phyloP scores from a whole-genome alignment of 768 basidiomycete genomes.

The Russula sp. region DNA sequence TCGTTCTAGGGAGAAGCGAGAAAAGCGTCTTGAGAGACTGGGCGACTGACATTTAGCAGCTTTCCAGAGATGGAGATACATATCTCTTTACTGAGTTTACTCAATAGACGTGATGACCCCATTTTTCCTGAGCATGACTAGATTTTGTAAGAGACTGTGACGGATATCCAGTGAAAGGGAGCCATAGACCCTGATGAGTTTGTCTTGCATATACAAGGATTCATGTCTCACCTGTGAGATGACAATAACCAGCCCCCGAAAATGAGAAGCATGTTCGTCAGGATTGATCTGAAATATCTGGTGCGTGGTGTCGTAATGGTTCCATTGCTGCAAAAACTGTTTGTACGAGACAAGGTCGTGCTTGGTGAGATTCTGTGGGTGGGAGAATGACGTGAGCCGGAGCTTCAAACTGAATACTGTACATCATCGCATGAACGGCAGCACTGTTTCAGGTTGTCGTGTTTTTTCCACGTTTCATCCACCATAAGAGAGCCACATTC shows the following conservation, averaged over 20 bases:
- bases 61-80: constrained; percentile 57
- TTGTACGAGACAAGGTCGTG: constrained; percentile 86
- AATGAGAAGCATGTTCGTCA: constrained; percentile 77
- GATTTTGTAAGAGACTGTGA: constrained; percentile 78
- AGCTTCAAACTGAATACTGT: no score
- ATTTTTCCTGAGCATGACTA: constrained; percentile 91
- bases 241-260: constrained; percentile 83
- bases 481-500: no score
- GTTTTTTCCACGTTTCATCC: no score
- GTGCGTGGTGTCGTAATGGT: constrained; percentile 82
- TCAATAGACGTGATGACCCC: constrained; percentile 87
- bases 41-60: background rate
- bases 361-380: constrained; percentile 95
- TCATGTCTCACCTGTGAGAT: constrained; percentile 61
- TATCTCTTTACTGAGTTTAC: constrained; percentile 73
- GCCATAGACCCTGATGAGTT: constrained; percentile 37
- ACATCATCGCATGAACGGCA: no score
- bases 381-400: constrained; percentile 79
- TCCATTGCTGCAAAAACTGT: constrained; percentile 95
- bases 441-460: no score
- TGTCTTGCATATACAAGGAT: background rate
- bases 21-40: constrained; percentile 85
- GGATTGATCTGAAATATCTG: constrained; percentile 80
- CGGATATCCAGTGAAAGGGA: constrained; percentile 73
- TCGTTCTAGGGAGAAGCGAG: constrained; percentile 87